A percentile compares a stretch with the other conserved stretches of the same genome.
phyloP scores from a whole-genome alignment of 2,329 filamentous ascomycete species.

The Colletotrichum orchidophilum region DNA sequence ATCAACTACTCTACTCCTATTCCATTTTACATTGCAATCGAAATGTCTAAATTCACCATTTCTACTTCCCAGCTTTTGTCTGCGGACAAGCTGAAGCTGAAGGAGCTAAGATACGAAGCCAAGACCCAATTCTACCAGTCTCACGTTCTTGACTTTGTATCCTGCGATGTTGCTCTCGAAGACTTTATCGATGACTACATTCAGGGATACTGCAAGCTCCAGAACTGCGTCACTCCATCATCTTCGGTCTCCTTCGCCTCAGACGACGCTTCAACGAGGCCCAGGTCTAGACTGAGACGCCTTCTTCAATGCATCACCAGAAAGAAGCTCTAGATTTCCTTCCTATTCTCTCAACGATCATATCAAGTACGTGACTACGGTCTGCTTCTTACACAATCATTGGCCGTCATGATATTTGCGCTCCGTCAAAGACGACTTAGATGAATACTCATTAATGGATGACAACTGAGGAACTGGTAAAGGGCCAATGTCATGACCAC shows the following conservation, averaged over 20 bases:
- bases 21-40: not conserved
- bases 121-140: not conserved
- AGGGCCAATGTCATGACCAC: not conserved
- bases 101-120: conserved; percentile 10
- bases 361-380: not conserved
- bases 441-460: not conserved
- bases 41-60: not conserved
- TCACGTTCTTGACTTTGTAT: conserved; percentile 1
- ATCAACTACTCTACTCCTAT: not conserved
- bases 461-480: not conserved
- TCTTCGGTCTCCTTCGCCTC: not conserved
- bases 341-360: not conserved
- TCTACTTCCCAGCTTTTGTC: not conserved
- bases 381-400: not conserved
- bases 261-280: not conserved
- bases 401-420: not conserved
- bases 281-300: not conserved
- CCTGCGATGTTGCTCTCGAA: conserved; percentile 1
- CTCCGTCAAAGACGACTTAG: not conserved
- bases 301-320: not conserved
- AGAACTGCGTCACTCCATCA: not conserved
- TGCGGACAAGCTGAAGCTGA: not conserved
- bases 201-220: conserved; percentile 3
- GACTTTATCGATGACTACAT: conserved; percentile 22
- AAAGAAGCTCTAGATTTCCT: not conserved